phyloP scores from a whole-genome alignment of 192 early-diverging fungal genomes.

The Coemansia sp. region DNA sequence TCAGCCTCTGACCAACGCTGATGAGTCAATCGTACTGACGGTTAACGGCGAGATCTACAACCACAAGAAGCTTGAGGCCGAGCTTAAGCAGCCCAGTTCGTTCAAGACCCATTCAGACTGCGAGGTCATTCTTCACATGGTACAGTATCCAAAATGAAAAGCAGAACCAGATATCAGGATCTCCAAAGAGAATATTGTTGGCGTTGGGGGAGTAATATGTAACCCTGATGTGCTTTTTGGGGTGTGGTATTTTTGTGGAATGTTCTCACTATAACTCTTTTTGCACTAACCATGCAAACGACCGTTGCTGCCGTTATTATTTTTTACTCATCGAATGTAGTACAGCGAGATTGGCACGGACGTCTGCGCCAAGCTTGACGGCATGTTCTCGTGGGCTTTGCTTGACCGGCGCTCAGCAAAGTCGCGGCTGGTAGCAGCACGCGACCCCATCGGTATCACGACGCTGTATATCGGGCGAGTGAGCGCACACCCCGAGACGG shows the following conservation, averaged over 20 bases:
- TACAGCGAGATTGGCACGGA: slow-evolving; percentile 85
- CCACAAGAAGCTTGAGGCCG: slow-evolving; percentile 80
- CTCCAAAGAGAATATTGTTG: neutral
- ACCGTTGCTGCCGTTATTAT: neutral
- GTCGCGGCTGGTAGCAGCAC: slow-evolving; percentile 86
- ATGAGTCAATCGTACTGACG: slow-evolving; percentile 82
- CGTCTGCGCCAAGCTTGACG: slow-evolving; percentile 87
- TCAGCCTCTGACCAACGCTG: slow-evolving; percentile 92
- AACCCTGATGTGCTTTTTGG: neutral
- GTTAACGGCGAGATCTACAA: slow-evolving; percentile 99
- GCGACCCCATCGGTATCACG: slow-evolving; percentile 98
- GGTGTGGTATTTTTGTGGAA: neutral
- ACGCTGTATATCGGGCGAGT: slow-evolving; percentile 95
- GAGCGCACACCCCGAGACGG: slow-evolving; percentile 77
- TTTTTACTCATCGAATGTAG: slow-evolving; percentile 44
- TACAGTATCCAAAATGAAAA: slow-evolving; percentile 13
- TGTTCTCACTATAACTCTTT: neutral
- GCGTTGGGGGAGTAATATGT: neutral
- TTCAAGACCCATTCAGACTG: slow-evolving; percentile 99
- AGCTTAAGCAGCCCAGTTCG: slow-evolving; percentile 67
- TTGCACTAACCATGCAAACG: neutral
- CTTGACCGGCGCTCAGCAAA: slow-evolving; percentile 73
- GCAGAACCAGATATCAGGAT: neutral
- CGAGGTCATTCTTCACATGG: slow-evolving; percentile 91
- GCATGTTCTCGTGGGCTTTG: slow-evolving; percentile 96